Evolutionary conservation across 805 yeast species (phyloP).

Genomic region (Grigorovia transvaalensis): DNA sequence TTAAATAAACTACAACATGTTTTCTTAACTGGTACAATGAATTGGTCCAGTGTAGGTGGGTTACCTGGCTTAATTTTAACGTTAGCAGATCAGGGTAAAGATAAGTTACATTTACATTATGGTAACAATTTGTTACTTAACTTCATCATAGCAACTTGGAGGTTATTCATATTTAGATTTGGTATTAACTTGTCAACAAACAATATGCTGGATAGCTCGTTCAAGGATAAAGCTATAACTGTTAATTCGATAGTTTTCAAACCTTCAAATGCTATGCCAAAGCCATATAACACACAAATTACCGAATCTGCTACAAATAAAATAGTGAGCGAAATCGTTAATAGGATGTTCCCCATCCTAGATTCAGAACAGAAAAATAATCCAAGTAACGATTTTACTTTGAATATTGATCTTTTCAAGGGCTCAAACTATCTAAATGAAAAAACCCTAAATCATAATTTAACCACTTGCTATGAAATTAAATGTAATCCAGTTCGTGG

Average conservation of each 20-base stretch:
- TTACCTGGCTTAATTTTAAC: constrained; percentile 83
- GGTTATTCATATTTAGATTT: constrained; percentile 74
- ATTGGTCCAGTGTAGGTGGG: constrained; percentile 83
- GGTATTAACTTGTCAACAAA: constrained; percentile 43
- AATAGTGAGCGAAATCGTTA: constrained; percentile 25
- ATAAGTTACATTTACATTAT: constrained; percentile 43
- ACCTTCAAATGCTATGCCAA: background rate
- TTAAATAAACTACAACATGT: constrained; percentile 51
- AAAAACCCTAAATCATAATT: constrained; percentile 4
- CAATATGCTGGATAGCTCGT: constrained; percentile 5
- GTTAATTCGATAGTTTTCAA: constrained; percentile 23
- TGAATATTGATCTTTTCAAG: constrained; percentile 31
- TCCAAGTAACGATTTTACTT: constrained; percentile 29
- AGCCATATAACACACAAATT: background rate
- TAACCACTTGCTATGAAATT: constrained; percentile 59
- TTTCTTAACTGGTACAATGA: constrained; percentile 66
- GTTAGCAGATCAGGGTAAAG: constrained; percentile 64
- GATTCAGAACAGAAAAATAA: constrained; percentile 30
- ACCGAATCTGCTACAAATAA: background rate
- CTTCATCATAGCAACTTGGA: constrained; percentile 69
- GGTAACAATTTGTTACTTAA: constrained; percentile 36
- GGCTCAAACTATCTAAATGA: constrained; percentile 14
- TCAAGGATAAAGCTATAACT: constrained; percentile 29
- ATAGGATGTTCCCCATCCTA: constrained; percentile 49
- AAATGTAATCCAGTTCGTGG: constrained; percentile 64